These are phyloP conservation scores for Striga hermonthica DNA, from an alignment of 305 asterid genomes.

Conservation along the genomic window DNA sequence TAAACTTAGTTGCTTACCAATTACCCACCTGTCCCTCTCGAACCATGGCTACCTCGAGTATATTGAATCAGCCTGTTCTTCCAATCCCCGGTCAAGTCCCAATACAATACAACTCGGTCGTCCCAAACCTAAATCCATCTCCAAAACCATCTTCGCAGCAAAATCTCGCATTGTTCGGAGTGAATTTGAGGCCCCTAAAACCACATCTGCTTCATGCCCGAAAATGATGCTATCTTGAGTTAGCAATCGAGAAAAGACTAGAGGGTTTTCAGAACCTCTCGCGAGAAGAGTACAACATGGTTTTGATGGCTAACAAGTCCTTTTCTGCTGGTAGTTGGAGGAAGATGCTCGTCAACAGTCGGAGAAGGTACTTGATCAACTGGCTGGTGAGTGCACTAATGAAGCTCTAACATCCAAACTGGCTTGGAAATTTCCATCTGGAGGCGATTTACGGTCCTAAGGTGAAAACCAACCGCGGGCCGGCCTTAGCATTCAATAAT, in stretches of 20 bases:
- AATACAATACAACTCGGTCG: constrained; percentile 25
- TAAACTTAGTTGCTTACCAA: constrained; percentile 64
- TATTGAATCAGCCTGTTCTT: constrained; percentile 77
- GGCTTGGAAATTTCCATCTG: constrained; percentile 54
- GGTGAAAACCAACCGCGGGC: constrained; percentile 75
- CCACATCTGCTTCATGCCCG: constrained; percentile 59
- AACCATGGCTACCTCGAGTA: constrained; percentile 75
- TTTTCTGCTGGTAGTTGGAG: constrained; percentile 83
- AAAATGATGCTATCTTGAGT: constrained; percentile 52
- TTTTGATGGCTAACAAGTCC: constrained; percentile 81
- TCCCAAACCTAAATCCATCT: constrained; percentile 32
- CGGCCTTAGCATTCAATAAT: constrained; percentile 78
- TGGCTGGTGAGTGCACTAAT: constrained; percentile 71
- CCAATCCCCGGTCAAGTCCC: constrained; percentile 50
- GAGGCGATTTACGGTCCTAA: constrained; percentile 81
- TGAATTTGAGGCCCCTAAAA: constrained; percentile 64
- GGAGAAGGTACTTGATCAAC: constrained; percentile 76
- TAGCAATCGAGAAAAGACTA: constrained; percentile 56
- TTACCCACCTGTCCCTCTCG: constrained; percentile 52
- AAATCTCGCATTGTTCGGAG: constrained; percentile 47
- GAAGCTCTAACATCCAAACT: constrained; percentile 84
- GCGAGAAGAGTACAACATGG: constrained; percentile 59
- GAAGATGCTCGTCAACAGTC: constrained; percentile 46
- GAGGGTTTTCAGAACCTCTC: constrained; percentile 69
- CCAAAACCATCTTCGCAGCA: constrained; percentile 28